Evolutionary conservation across 202 grass and related monocot species (phyloP).

Genomic region (Eragrostis tef): DNA sequence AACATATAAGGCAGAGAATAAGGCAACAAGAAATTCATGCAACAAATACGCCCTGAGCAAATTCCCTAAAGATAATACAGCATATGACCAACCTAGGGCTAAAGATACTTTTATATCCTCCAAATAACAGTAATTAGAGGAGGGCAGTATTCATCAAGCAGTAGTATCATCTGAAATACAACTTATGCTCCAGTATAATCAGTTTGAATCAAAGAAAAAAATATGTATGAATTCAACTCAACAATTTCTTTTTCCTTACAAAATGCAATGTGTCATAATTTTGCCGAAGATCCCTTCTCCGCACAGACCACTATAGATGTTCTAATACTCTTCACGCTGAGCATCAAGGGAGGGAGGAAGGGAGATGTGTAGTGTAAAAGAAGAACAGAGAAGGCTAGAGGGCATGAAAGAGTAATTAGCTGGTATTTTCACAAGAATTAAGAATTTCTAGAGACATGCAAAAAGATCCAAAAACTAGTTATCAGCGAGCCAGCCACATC

Average conservation of each 20-base stretch:
- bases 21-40: not conserved
- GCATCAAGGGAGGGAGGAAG: not conserved
- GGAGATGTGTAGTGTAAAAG: not conserved
- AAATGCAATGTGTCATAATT: not conserved
- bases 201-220: not conserved
- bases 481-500: not conserved
- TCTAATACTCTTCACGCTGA: not conserved
- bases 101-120: conserved; percentile 22
- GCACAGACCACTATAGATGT: conserved; percentile 4
- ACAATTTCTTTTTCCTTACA: not conserved
- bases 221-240: not conserved
- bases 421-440: not conserved
- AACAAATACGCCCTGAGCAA: conserved; percentile 6
- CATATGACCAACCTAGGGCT: not conserved
- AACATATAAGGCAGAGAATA: not conserved
- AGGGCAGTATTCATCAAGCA: not conserved
- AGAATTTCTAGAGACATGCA: conserved; percentile 23
- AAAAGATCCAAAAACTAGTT: not conserved
- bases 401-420: not conserved
- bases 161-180: not conserved
- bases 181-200: not conserved
- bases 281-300: not conserved
- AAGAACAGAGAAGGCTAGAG: not conserved
- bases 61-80: not conserved
- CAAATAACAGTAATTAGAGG: not conserved